Percentiles rank a stretch among this genome's conserved stretches.
Conservation (phyloP, 768 basidiomycete genomes). For the Phylloporus arenicola region DNA sequence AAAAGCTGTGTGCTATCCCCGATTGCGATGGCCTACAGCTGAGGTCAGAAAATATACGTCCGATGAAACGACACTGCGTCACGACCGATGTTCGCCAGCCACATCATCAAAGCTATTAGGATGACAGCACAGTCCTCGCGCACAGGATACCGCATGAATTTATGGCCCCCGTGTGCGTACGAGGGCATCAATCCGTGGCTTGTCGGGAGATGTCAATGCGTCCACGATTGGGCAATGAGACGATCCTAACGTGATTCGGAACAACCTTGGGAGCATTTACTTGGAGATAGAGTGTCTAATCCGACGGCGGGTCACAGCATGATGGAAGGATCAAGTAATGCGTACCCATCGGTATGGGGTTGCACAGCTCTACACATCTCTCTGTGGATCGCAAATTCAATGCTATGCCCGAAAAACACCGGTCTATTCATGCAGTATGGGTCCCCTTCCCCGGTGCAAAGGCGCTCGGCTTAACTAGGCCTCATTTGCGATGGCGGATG, state of each 20-base stretch:
- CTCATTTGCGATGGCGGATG: neutral
- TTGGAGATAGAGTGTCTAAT: neutral
- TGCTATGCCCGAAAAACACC: neutral
- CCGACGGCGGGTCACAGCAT: neutral
- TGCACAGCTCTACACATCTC: neutral
- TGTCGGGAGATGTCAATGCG: too few species aligned
- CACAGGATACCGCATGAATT: too few species aligned
- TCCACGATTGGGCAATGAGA: neutral
- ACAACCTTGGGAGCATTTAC: neutral
- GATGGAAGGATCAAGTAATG: neutral
- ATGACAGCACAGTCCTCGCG: too few species aligned
- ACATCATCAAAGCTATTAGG: too few species aligned
- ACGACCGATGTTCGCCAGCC: neutral
- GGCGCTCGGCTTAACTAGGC: neutral
- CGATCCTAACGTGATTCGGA: conserved; percentile 6
- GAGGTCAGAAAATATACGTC: neutral
- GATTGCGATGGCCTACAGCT: neutral
- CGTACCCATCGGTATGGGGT: neutral
- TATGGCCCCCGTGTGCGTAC: neutral
- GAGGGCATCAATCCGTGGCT: too few species aligned
- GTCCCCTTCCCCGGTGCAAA: too few species aligned
- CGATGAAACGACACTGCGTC: neutral
- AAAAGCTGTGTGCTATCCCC: neutral
- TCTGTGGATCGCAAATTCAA: too few species aligned
- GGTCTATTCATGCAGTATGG: too few species aligned